Percentiles rank a stretch among this genome's conserved stretches.
Evolutionary conservation across 257 asterid species (phyloP).

Genomic region (Lycium ferocissimum): DNA sequence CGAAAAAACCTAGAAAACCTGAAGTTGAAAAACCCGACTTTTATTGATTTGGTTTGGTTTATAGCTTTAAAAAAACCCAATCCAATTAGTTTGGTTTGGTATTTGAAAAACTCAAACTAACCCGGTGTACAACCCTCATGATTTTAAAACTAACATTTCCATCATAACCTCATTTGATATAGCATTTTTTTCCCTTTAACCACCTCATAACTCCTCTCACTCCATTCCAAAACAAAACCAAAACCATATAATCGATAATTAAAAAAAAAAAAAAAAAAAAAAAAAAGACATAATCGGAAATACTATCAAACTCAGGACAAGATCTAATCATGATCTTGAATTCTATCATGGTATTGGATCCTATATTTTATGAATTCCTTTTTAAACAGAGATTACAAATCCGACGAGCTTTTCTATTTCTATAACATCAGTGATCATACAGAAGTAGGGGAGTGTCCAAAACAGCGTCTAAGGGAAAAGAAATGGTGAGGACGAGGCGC

Average conservation of each 20-base stretch:
- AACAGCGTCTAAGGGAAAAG: constrained; percentile 52
- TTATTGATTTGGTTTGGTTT: too few species aligned
- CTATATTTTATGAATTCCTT: background rate
- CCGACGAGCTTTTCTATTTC: background rate
- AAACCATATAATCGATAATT: background rate
- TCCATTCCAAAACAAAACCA: background rate
- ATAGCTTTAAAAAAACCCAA: too few species aligned
- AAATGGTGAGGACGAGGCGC: constrained; percentile 31
- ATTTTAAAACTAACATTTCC: background rate
- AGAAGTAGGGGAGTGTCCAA: constrained; percentile 28
- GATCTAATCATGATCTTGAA: background rate
- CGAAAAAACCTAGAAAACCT: too few species aligned
- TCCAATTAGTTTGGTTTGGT: too few species aligned
- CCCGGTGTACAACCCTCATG: too few species aligned
- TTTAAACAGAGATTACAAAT: background rate
- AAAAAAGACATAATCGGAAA: background rate
- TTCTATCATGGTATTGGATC: background rate
- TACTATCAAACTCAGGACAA: background rate
- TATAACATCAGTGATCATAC: background rate
- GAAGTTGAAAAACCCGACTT: too few species aligned
- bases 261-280: too few species aligned
- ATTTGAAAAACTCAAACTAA: too few species aligned
- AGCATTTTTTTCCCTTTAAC: background rate
- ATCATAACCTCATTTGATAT: background rate
- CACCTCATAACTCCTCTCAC: constrained; percentile 2